Conservation (phyloP, 345 rosid species). For the Gossypium raimondii region DNA sequence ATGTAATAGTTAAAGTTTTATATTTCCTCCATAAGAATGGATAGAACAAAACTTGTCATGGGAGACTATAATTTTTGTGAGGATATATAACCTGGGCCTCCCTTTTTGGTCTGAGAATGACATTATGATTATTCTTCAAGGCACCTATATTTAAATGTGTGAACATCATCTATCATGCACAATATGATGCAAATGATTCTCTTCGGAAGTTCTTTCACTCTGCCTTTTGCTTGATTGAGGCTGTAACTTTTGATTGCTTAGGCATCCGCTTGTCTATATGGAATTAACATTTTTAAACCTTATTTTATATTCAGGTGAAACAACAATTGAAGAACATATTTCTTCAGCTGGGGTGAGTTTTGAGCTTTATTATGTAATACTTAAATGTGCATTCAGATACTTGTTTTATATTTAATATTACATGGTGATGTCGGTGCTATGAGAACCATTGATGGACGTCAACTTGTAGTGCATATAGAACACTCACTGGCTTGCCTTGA, state of each 20-base stretch:
- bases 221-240: neutral
- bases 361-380: neutral
- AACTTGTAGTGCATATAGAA: neutral
- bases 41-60: neutral
- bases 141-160: neutral
- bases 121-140: neutral
- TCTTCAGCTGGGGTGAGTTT: constrained; percentile 70
- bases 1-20: neutral
- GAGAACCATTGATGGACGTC: neutral
- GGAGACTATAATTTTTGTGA: neutral
- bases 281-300: constrained; percentile 5
- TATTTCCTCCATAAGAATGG: neutral
- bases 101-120: neutral
- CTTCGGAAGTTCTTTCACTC: neutral
- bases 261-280: neutral
- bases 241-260: neutral
- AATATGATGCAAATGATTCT: neutral
- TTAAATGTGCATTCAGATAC: neutral
- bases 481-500: neutral
- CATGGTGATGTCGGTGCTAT: neutral
- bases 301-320: constrained; percentile 50
- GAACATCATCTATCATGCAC: neutral
- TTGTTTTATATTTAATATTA: neutral
- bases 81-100: neutral
- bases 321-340: constrained; percentile 78